Percentiles rank a stretch among this genome's conserved stretches.
Conservation (phyloP, 1,284 basidiomycete genomes). For the Leccinum subspadiceum region DNA sequence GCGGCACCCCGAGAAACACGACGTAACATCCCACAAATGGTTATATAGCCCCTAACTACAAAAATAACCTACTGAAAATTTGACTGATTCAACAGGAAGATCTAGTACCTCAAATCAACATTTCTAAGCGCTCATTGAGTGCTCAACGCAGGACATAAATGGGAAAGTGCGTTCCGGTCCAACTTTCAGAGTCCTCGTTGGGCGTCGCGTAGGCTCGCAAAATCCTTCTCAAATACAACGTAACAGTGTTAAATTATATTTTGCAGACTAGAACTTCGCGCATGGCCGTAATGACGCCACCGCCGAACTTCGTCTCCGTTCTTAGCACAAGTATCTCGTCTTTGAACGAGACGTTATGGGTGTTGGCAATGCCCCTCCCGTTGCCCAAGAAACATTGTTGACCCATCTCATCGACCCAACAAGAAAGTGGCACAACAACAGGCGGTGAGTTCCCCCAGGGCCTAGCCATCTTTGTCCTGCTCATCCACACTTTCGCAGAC, state of each 20-base stretch:
- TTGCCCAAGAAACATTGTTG: not conserved
- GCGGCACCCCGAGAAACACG: conserved; percentile 12
- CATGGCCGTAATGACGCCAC: not conserved
- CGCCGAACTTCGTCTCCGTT: not conserved
- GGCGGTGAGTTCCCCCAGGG: not conserved
- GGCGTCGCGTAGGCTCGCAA: not conserved
- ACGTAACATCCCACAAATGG: conserved; percentile 26
- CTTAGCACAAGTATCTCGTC: not conserved
- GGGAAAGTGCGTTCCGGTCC: not conserved
- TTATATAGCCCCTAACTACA: conserved; percentile 19
- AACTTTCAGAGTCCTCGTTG: not conserved
- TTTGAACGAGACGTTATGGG: not conserved
- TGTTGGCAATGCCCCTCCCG: not conserved
- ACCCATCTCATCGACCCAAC: not conserved
- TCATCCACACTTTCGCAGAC: not conserved
- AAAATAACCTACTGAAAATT: no score
- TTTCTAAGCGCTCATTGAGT: not conserved
- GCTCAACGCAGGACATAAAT: not conserved
- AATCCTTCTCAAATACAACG: not conserved
- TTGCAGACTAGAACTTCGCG: not conserved
- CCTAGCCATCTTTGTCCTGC: not conserved
- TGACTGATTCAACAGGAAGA: no score
- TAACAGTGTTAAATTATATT: not conserved
- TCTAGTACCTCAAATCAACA: not conserved
- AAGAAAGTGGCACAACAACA: not conserved